phyloP scores from a whole-genome alignment of 176 grass and related monocot species.

The Areca catechu region DNA sequence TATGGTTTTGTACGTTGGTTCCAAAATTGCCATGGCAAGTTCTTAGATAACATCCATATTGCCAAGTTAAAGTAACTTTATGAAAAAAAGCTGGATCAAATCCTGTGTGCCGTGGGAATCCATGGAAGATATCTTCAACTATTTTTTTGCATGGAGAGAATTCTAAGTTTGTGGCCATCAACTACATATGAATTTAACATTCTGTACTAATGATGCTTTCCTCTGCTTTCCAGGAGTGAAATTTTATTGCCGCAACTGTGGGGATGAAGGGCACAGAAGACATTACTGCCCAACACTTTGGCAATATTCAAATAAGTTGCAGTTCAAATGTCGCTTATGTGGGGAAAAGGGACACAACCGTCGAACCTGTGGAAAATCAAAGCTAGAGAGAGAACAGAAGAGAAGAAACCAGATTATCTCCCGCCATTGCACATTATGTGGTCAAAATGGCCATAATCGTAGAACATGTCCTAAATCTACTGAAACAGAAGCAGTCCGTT shows the following conservation, averaged over 20 bases:
- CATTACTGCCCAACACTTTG: constrained; percentile 52
- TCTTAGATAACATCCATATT: too few relatives aligned
- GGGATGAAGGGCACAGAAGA: constrained; percentile 69
- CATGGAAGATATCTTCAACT: too few relatives aligned
- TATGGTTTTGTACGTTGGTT: too few relatives aligned
- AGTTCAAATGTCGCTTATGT: constrained; percentile 68
- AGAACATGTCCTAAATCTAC: constrained; percentile 31
- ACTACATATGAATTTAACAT: too few relatives aligned
- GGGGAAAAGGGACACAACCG: constrained; percentile 60
- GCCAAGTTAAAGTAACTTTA: too few relatives aligned
- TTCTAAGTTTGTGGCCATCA: too few relatives aligned
- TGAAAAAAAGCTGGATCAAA: too few relatives aligned
- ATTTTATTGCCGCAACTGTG: constrained; percentile 74
- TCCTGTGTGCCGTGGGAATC: too few relatives aligned
- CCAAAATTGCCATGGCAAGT: too few relatives aligned
- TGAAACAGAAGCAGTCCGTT: constrained; percentile 13
- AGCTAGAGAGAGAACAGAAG: constrained; percentile 10
- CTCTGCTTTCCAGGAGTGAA: constrained; percentile 57
- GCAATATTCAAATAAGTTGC: constrained; percentile 25
- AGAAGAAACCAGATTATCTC: constrained; percentile 10
- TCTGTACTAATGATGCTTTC: too few relatives aligned
- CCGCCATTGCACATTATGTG: constrained; percentile 39
- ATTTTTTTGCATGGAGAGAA: too few relatives aligned
- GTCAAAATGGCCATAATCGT: constrained; percentile 44
- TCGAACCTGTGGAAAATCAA: constrained; percentile 52